Percentiles rank a stretch among this genome's conserved stretches.
Evolutionary conservation across 2,329 filamentous ascomycete species (phyloP).

Genomic region (Fusarium duplospermum): DNA sequence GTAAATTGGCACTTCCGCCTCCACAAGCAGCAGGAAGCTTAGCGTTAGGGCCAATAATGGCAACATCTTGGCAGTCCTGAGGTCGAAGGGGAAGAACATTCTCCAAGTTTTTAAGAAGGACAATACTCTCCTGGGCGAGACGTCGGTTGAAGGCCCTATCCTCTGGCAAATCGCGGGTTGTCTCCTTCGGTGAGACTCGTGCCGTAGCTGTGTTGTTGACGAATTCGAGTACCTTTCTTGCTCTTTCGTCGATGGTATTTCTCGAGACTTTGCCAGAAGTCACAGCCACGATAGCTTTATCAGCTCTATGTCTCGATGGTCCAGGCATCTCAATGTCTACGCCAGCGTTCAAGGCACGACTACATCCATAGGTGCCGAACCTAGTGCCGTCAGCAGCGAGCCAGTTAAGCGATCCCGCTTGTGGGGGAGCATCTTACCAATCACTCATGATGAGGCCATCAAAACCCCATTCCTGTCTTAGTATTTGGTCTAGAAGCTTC

Average conservation of each 20-base stretch:
- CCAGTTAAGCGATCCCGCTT: no score
- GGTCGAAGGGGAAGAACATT: slow-evolving; percentile 62
- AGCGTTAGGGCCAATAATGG: slow-evolving; percentile 67
- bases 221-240: slow-evolving; percentile 10
- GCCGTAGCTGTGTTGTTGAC: slow-evolving; percentile 1
- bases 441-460: slow-evolving; percentile 31
- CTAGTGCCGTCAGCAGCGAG: not conserved
- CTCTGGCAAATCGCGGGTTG: slow-evolving; percentile 19
- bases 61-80: slow-evolving; percentile 52
- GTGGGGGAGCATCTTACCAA: slow-evolving; percentile 2
- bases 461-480: slow-evolving; percentile 21
- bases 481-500: slow-evolving; percentile 10
- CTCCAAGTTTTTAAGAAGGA: slow-evolving; percentile 73
- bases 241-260: slow-evolving; percentile 10
- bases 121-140: slow-evolving; percentile 57
- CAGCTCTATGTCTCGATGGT: slow-evolving; percentile 10
- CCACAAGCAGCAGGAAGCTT: slow-evolving; percentile 51
- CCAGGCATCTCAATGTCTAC: slow-evolving; percentile 30
- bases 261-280: slow-evolving; percentile 3
- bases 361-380: slow-evolving; percentile 27
- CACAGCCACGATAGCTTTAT: slow-evolving; percentile 10
- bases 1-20: slow-evolving; percentile 49
- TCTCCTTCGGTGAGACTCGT: slow-evolving; percentile 15
- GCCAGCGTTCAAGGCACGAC: slow-evolving; percentile 15
- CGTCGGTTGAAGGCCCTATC: slow-evolving; percentile 10